Evolutionary conservation across 2,329 filamentous ascomycete genomes (phyloP), one percentile per base, ranked within the genome.

Genomic region (Fusarium pseudonygamai): DNA sequence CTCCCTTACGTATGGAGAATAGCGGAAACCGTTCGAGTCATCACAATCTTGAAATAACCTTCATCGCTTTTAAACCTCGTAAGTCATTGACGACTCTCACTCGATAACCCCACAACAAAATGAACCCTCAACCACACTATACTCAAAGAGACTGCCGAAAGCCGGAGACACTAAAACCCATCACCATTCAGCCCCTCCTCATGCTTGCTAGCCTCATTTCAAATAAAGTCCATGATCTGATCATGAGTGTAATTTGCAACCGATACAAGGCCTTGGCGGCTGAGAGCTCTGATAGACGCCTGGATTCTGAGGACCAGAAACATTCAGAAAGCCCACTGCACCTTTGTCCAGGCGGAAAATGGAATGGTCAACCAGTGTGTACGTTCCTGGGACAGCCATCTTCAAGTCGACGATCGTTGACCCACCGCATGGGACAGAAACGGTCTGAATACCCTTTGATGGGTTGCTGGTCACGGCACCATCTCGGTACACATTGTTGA

Each of bases 381-480:
- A 71, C 0, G 68, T 71, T 24, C 68, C 68, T 20, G 68, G 68
- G 6, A 69, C 65, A 10, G 60, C 52, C 60, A 71, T 64, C 34
- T 71, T 69, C 42, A 71, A 30, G 18, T 71, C 68, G 14, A 71
- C 60, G n/a, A 71, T 66, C 12, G 68, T 58, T n/a, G 65, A 64
- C 6, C 65, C 66, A 3, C 68, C 68, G 3, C 56, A 39, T 12
- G 68, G 65, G 20, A 71, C 68, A 24, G 50, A 47, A 10, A 66
- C 46, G 5, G 68, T 71, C 28, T 71, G 68, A 22, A 71, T 69
- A 16, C 39, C 59, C 24, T 68, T 40, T 18, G 39, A 32, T 5
- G 66, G 68, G 2, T 49, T 37, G 26, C 42, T 69, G 22, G 53
- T 53, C 3, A 71, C 60, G 7, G 39, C 68, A 6, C 65, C 68